Evolutionary conservation across 768 basidiomycete species (phyloP), one percentile per base, ranked within the genome.

Genomic region (Tephrocybe sp.): DNA sequence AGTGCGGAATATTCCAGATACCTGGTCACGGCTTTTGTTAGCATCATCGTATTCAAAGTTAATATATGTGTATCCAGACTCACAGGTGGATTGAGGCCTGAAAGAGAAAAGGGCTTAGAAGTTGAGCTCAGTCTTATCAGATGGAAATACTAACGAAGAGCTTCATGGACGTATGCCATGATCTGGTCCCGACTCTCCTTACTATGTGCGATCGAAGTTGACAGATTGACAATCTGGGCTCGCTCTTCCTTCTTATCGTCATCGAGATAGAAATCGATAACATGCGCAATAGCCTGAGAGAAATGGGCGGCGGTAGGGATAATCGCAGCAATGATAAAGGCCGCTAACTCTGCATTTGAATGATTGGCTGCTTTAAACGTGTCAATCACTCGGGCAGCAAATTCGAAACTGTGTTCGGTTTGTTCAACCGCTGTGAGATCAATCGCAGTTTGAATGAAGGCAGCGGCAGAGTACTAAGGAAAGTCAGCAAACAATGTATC

Each of bases 221-320:
- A 64, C 23, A 79, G 56, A 15, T 51, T 55, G 1, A 73, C 64
- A 24, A 84, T 70, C 27, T 76, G 68, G 19, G 65, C 63, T 9
- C 73, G 68, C 22, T 68, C 70, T 15, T 61, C 41, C 47, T 61
- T 41, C 53, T 65, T 64, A 34, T 60, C 62, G 1, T 72, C 69
- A 9, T 72, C 67, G 12, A 86, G 65, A 56, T 80, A 88, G 64
- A 79, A 84, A 57, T 85, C 70, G 42, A 88, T 69, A 19, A 84
- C 73, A 46, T 77, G 74, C 3, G 77, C 70, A 34, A 86, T 62
- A 10, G 75, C 72, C 43, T 80, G 72, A 1, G 82, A 80, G 66
- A 79, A 84, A 5, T 78, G 59, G 0, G 79, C 67, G 2, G 77
- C 74, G 13, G 80, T 80, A 4, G 82, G 80, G 11, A 85, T 72